Percentiles rank a stretch among this genome's conserved stretches.
Conservation (phyloP, 1,284 basidiomycete species). For the Mycosarcoma mackinlayi region DNA sequence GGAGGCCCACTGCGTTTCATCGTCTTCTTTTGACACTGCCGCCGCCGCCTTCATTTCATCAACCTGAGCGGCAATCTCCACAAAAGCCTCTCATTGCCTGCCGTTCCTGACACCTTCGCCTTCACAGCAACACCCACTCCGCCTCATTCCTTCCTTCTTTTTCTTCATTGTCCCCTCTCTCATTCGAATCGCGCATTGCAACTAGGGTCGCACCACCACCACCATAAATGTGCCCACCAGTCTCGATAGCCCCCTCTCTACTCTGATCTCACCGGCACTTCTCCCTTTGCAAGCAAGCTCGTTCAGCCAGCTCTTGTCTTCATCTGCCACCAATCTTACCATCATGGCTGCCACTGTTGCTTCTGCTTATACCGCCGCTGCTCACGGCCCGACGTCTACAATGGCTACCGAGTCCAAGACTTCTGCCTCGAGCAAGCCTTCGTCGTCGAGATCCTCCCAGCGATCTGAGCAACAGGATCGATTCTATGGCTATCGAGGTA, state of each 20-base stretch:
- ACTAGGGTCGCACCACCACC: background rate
- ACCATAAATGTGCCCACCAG: constrained; percentile 10
- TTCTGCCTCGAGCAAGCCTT: constrained; percentile 21
- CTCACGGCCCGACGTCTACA: constrained; percentile 32
- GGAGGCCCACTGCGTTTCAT: too few relatives aligned
- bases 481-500: constrained; percentile 61
- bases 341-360: constrained; percentile 47
- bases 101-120: too few relatives aligned
- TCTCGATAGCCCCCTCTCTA: constrained; percentile 9
- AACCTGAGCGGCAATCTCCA: too few relatives aligned
- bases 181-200: background rate
- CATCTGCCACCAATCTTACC: constrained; percentile 2
- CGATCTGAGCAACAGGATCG: constrained; percentile 46
- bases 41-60: too few relatives aligned
- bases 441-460: constrained; percentile 26
- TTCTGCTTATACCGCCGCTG: constrained; percentile 23
- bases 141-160: background rate
- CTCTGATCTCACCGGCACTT: constrained; percentile 20
- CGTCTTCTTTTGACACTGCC: too few relatives aligned
- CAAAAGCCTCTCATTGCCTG: too few relatives aligned
- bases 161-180: background rate
- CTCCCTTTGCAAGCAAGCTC: too few relatives aligned
- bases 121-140: too few relatives aligned
- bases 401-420: constrained; percentile 24
- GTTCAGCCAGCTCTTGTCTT: background rate